phyloP scores from a whole-genome alignment of 2,329 filamentous ascomycete species.

The Pezicula radicicola region DNA sequence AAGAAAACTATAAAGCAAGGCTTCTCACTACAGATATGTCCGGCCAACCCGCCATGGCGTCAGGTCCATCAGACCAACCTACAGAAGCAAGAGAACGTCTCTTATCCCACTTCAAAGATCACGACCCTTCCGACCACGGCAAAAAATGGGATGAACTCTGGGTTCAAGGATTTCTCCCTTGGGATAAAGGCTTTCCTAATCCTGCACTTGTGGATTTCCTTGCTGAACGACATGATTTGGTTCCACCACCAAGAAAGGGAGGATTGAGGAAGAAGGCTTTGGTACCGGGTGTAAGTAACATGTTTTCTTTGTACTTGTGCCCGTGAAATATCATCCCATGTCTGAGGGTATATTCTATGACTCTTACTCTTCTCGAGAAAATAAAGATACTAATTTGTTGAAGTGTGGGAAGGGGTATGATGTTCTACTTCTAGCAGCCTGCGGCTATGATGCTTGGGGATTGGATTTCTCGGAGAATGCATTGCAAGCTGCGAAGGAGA shows the following conservation, averaged over 20 bases:
- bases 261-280: slow-evolving; percentile 52
- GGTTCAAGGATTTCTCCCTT: slow-evolving; percentile 43
- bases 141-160: slow-evolving; percentile 47
- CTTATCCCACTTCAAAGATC: slow-evolving; percentile 19
- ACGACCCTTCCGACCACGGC: slow-evolving; percentile 15
- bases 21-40: not conserved
- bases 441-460: slow-evolving; percentile 73
- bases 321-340: too few relatives aligned
- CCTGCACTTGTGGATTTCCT: slow-evolving; percentile 53
- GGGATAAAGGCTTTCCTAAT: slow-evolving; percentile 53
- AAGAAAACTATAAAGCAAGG: not conserved
- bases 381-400: too few relatives aligned
- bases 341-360: too few relatives aligned
- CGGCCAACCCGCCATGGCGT: not conserved
- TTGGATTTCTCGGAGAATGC: slow-evolving; percentile 39
- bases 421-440: slow-evolving; percentile 66
- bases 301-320: too few relatives aligned
- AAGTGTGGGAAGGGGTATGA: slow-evolving; percentile 75
- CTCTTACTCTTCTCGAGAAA: too few relatives aligned
- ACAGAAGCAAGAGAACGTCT: slow-evolving; percentile 21
- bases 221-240: slow-evolving; percentile 40
- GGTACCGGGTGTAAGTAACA: slow-evolving; percentile 55
- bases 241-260: slow-evolving; percentile 20
- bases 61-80: slow-evolving; percentile 11
- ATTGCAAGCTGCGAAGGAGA: slow-evolving; percentile 42